phyloP scores from a whole-genome alignment of 306 rosid species.

The Cotoneaster glaucophyllus region DNA sequence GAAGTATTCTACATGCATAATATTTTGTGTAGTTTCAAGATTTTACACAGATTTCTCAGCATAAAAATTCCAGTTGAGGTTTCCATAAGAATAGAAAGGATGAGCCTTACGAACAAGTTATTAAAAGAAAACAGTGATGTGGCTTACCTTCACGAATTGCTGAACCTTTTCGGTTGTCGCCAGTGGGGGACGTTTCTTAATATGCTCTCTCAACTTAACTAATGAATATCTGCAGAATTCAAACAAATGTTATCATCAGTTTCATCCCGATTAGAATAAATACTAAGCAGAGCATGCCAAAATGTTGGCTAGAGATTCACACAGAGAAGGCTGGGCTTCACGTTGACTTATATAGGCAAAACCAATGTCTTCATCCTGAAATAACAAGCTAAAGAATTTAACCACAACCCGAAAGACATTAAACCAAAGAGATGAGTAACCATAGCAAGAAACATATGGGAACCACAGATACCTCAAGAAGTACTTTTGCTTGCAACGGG shows the following conservation, averaged over 20 bases:
- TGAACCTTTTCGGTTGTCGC: conserved; percentile 96
- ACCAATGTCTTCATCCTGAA: conserved; percentile 83
- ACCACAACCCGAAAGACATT: neutral
- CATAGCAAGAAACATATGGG: conserved; percentile 5
- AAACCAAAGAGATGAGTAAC: conserved; percentile 7
- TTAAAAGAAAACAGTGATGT: neutral
- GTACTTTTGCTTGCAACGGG: conserved; percentile 64
- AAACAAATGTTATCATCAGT: neutral
- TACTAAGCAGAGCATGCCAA: neutral
- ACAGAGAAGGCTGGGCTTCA: conserved; percentile 88
- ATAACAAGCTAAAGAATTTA: conserved; percentile 6
- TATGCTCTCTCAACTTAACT: conserved; percentile 79
- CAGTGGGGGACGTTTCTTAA: conserved; percentile 89
- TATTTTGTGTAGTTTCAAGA: neutral
- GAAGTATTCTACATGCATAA: neutral
- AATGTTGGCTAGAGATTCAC: conserved; percentile 41
- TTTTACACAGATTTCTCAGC: neutral
- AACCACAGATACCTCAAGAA: conserved; percentile 67
- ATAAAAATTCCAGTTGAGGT: neutral
- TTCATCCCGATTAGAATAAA: neutral
- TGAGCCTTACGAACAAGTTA: neutral
- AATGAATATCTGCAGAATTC: conserved; percentile 57
- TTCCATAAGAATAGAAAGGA: neutral
- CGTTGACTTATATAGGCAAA: conserved; percentile 91
- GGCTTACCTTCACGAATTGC: conserved; percentile 78